Evolutionary conservation across 306 rosid genomes (phyloP).

Genomic region (Arachis stenosperma): DNA sequence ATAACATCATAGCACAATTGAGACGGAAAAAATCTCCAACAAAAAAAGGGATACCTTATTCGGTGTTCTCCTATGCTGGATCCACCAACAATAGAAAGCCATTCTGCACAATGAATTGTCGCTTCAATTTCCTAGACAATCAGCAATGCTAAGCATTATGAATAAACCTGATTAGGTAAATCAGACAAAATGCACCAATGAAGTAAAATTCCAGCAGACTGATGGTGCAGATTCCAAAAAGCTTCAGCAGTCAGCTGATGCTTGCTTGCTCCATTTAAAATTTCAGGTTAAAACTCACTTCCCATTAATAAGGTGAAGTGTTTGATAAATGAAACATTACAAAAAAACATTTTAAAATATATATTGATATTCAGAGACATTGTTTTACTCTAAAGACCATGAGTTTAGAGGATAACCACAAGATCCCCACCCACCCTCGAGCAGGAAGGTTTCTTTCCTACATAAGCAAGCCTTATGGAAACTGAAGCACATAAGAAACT

Average conservation of each 20-base stretch:
- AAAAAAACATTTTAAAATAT: not conserved
- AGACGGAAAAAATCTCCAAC: slow-evolving; percentile 23
- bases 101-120: slow-evolving; percentile 99
- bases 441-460: not conserved
- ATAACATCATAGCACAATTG: slow-evolving; percentile 9
- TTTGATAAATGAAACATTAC: slow-evolving; percentile 23
- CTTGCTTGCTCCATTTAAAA: not conserved
- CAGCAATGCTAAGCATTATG: slow-evolving; percentile 48
- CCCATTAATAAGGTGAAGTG: slow-evolving; percentile 1
- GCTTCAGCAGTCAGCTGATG: too few relatives aligned
- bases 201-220: slow-evolving; percentile 24
- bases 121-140: slow-evolving; percentile 93
- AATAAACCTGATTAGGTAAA: slow-evolving; percentile 46
- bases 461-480: slow-evolving; percentile 18
- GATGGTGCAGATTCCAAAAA: not conserved
- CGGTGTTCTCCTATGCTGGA: slow-evolving; percentile 92
- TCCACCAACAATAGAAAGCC: slow-evolving; percentile 99
- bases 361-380: slow-evolving; percentile 16
- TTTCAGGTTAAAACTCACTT: not conserved
- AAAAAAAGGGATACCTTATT: slow-evolving; percentile 59
- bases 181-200: slow-evolving; percentile 35
- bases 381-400: slow-evolving; percentile 33
- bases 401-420: slow-evolving; percentile 11
- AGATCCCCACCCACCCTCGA: not conserved
- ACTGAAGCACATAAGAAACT: slow-evolving; percentile 20